Conservation (phyloP, 108 stramenopile species). For the Epithemia pelagica region DNA sequence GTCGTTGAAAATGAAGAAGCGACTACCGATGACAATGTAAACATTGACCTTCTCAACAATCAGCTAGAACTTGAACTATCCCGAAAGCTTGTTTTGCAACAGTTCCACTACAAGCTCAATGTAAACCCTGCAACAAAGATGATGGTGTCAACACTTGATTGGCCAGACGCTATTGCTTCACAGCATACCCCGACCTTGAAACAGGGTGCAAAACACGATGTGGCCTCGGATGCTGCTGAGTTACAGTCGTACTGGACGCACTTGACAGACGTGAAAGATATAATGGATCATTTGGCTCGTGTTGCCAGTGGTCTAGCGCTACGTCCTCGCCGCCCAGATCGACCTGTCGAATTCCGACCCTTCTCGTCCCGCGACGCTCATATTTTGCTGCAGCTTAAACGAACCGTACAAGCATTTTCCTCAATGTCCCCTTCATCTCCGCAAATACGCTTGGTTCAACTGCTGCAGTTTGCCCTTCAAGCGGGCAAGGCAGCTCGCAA, state of each 20-base stretch:
- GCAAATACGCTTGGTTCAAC: background rate
- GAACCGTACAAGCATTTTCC: constrained; percentile 43
- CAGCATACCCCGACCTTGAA: too few species aligned
- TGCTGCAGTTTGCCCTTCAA: constrained; percentile 55
- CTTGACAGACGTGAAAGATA: constrained; percentile 7
- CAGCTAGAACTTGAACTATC: too few species aligned
- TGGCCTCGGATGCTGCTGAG: background rate
- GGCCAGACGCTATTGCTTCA: too few species aligned
- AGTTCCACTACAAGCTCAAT: too few species aligned
- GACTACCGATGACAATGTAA: background rate
- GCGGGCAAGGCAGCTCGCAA: constrained; percentile 72
- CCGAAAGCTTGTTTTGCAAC: too few species aligned
- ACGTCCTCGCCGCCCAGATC: constrained; percentile 57
- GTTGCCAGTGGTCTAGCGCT: constrained; percentile 57
- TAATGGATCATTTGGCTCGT: constrained; percentile 33
- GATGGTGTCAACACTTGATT: too few species aligned
- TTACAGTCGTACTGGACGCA: constrained; percentile 5
- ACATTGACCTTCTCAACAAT: too few species aligned
- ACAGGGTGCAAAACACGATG: too few species aligned
- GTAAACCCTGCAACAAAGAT: too few species aligned
- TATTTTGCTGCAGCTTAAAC: constrained; percentile 71
- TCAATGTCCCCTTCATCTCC: background rate
- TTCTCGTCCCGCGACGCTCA: constrained; percentile 78
- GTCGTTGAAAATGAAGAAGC: background rate
- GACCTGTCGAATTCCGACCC: constrained; percentile 62